Evolutionary conservation across 1,284 basidiomycete species (phyloP).

Genomic region (Paramarasmius palmivorus): DNA sequence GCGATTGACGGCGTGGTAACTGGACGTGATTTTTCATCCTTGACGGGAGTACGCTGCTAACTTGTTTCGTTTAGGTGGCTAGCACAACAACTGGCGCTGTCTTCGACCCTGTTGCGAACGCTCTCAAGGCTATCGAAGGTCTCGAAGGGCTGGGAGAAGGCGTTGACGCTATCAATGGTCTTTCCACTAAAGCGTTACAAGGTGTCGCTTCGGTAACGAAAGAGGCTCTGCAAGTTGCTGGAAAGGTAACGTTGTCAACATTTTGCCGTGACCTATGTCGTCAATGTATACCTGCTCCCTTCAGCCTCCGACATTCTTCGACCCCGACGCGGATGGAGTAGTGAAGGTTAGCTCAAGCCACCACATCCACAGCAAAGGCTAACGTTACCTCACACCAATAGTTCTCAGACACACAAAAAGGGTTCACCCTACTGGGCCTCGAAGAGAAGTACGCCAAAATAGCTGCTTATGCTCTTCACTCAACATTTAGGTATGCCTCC

Average conservation of each 20-base stretch:
- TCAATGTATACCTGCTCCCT: background rate
- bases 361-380: no score
- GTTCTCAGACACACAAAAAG: constrained; percentile 22
- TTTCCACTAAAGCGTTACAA: constrained; percentile 23
- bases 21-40: background rate
- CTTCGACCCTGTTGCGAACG: constrained; percentile 25
- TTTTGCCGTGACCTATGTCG: background rate
- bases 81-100: constrained; percentile 22
- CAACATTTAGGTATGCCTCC: constrained; percentile 21
- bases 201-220: constrained; percentile 20
- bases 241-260: constrained; percentile 16
- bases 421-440: constrained; percentile 25
- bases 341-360: constrained; percentile 15
- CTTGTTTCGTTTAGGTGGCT: constrained; percentile 13
- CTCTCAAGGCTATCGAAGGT: constrained; percentile 24
- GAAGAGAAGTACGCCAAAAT: constrained; percentile 21
- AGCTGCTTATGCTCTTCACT: constrained; percentile 26
- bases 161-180: constrained; percentile 25
- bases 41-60: background rate
- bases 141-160: constrained; percentile 23
- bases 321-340: constrained; percentile 25
- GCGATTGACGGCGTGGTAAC: constrained; percentile 17
- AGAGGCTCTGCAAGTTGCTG: constrained; percentile 23
- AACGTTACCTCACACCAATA: no score
- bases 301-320: constrained; percentile 29